Base-by-base conservation (phyloP, 2,329 filamentous ascomycete genomes). In the Verticillium longisporum region DNA sequence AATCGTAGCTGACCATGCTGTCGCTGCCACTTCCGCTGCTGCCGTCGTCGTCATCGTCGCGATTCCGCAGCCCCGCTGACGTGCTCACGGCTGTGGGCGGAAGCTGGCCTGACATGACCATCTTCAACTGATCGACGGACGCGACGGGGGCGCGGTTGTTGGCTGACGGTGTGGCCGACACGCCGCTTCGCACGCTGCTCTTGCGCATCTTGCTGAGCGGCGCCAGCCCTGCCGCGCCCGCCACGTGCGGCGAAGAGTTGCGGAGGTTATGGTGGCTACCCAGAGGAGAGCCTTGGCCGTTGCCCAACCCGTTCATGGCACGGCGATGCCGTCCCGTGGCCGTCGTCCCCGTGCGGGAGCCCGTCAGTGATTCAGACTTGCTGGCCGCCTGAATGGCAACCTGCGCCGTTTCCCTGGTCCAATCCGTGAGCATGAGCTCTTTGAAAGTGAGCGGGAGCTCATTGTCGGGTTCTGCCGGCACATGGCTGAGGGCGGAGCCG, bases 391-490 rank as follows among this genome's bases (percentile, higher is more conserved):
- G 86, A 57, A 91, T 82, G 41, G 84, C 80, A 11, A 87, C 83
- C 59, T 95, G 77, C 36, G 89, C 90, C 14, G 80, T 76, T 26
- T 96, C 92, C 69, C 88, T 87, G 45, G 86, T 89, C 94, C 94
- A 97, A 56, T 90, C 85, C 21, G 84, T 79, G 61, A 92, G 77
- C 83, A 97, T 90, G 66, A 91, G 84, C 64, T 95, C 90, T 65
- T 83, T 86, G 66, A 92, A 84, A 33, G 79, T 80, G 15, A 78
- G 72, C 0, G 92, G 89, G 2, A 97, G 77, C 61, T 88, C 82
- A n/a, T 76, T 73, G 38, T 81, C 78, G 26, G 70, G 68, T 26
- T 78, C 71, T 59, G 71, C 69, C 9, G 75, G 75, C 60, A 69
- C 76, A 33, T 70, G 70, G 70, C 68, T 79, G 66, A 78, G 72